Evolutionary conservation across 208 protist genomes (phyloP), one percentile per base, ranked within the genome.

Genomic region (Vickermania spadyakhi): DNA sequence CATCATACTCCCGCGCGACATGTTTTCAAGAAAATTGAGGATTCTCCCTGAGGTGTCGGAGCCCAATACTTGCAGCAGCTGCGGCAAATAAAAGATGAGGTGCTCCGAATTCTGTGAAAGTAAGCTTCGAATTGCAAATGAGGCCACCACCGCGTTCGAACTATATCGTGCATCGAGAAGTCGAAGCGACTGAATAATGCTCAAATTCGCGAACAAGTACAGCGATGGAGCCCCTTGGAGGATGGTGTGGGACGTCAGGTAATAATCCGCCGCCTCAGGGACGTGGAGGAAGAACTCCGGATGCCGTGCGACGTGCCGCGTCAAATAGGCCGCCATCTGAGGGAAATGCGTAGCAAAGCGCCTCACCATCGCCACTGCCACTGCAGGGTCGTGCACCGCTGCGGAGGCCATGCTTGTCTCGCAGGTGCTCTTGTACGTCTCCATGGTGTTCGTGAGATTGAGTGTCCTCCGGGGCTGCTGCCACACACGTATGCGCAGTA

Each of bases 31-130:
- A 56, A 87, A 92, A 7, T 36, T 30, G 25, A 75, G 62, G 53
- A 91, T 81, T 49, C 53, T 66, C 52, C 75, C 86, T 51, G 61
- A 78, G 41, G 28, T 56, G 70, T 93, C 86, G 18, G 60, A 66
- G 26, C 79, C 74, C 28, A 93, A 70, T 42, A 88, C 66, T 70
- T 96, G 89, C 51, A 93, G 73, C 26, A 96, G 75, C 79, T 96
- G 89, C 41, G 86, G 89, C 29, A 96, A 75, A 70, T 91, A 96
- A 64, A 96, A 96, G 68, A 91, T 89, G 59, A 96, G 78, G 60
- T 72, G 57, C 57, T 92, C 81, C 60, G 77, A 81, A 55, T 70
- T 68, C 68, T 86, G 74, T 21, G 77, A 81, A 21, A 90, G 68
- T 41, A 94, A 75, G 62, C 84, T 91, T 42, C 78, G 75, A 52